phyloP scores from a whole-genome alignment of 192 early-diverging fungal species.

The Mortierella alpina region DNA sequence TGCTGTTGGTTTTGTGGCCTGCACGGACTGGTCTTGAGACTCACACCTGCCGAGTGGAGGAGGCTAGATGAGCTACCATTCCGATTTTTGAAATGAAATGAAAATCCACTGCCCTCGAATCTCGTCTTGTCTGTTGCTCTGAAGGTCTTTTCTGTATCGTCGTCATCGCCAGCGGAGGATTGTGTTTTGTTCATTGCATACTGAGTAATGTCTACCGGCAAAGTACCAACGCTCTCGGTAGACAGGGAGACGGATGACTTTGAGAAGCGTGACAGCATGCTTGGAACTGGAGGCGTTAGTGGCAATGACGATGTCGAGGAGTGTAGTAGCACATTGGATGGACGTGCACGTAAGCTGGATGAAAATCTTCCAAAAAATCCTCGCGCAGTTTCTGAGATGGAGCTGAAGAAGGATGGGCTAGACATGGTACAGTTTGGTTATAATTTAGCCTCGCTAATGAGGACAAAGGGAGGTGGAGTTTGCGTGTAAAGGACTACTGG shows the following conservation, averaged over 20 bases:
- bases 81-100: conserved; percentile 5
- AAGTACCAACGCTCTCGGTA: no score
- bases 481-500: no score
- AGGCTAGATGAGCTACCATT: conserved; percentile 14
- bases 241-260: not conserved
- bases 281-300: not conserved
- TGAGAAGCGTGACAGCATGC: not conserved
- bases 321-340: not conserved
- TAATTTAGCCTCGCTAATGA: no score
- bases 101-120: conserved; percentile 4
- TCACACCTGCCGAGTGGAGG: not conserved
- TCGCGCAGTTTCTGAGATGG: conserved; percentile 15
- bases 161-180: no score
- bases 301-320: not conserved
- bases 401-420: not conserved
- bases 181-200: no score
- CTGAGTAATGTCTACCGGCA: no score
- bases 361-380: conserved; percentile 6
- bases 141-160: not conserved
- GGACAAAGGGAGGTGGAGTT: no score
- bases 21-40: not conserved
- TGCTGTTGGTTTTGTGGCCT: conserved; percentile 3
- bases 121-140: conserved; percentile 1
- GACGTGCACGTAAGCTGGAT: not conserved
- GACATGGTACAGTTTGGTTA: no score